phyloP scores from a whole-genome alignment of 2,329 filamentous ascomycete species.

The Drechslerella coelobrocha region DNA sequence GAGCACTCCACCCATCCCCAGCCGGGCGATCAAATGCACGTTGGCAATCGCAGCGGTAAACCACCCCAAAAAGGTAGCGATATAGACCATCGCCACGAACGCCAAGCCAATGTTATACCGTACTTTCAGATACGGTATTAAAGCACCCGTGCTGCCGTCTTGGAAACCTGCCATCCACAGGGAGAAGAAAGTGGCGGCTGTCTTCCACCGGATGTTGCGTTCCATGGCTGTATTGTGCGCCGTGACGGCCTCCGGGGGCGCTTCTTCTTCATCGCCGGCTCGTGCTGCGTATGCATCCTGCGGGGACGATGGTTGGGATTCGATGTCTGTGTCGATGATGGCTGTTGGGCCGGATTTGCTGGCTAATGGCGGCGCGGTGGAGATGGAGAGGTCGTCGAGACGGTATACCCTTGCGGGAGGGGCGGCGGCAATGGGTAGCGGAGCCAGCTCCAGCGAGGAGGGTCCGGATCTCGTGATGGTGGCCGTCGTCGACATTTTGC shows the following conservation, averaged over 20 bases:
- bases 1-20: constrained; percentile 76
- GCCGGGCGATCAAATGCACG: constrained; percentile 65
- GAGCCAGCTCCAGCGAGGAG: constrained; percentile 16
- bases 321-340: constrained; percentile 32
- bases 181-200: constrained; percentile 67
- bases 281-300: too few species aligned
- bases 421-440: constrained; percentile 6
- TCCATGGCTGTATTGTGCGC: constrained; percentile 52
- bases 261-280: constrained; percentile 23
- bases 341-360: constrained; percentile 4
- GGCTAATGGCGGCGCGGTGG: constrained; percentile 21
- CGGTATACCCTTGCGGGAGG: constrained; percentile 14
- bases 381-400: constrained; percentile 29
- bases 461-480: constrained; percentile 25
- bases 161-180: constrained; percentile 73
- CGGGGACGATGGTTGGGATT: constrained; percentile 42
- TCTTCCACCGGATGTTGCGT: constrained; percentile 41
- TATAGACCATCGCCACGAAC: constrained; percentile 61
- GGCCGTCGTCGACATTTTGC: constrained; percentile 33
- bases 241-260: constrained; percentile 50
- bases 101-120: constrained; percentile 58
- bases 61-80: constrained; percentile 72
- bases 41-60: constrained; percentile 69
- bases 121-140: constrained; percentile 62
- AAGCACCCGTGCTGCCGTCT: constrained; percentile 69